phyloP scores from a whole-genome alignment of 768 basidiomycete genomes.

The Lentinula edodes region DNA sequence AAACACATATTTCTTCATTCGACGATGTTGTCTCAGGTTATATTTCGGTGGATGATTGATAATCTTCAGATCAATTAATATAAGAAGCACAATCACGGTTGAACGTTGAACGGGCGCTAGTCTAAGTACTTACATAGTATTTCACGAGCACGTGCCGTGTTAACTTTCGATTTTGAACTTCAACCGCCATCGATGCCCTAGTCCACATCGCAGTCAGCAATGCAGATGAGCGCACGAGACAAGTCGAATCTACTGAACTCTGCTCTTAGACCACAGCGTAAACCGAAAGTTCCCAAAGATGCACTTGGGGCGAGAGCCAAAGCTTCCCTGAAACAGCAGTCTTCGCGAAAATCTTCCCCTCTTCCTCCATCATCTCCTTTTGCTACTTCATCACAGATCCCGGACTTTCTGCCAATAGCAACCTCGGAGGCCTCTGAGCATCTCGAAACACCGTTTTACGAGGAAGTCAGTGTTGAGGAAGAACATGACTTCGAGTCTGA shows the following conservation, averaged over 20 bases:
- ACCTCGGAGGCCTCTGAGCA: neutral
- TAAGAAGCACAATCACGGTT: too few species aligned
- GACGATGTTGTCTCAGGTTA: too few species aligned
- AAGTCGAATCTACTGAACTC: too few species aligned
- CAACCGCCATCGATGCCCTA: too few species aligned
- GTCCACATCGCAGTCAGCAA: neutral
- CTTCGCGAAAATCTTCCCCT: slow-evolving; percentile 14
- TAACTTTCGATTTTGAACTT: too few species aligned
- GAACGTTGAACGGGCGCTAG: too few species aligned
- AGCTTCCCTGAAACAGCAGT: neutral
- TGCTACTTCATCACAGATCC: slow-evolving; percentile 15
- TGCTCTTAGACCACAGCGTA: neutral
- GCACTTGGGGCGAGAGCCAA: neutral
- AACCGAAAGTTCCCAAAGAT: neutral
- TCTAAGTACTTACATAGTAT: too few species aligned
- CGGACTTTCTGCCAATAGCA: neutral
- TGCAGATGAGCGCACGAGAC: neutral
- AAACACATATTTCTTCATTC: slow-evolving; percentile 13
- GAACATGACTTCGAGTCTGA: slow-evolving; percentile 5
- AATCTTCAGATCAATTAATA: too few species aligned
- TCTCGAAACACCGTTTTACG: neutral
- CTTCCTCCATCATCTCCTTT: slow-evolving; percentile 29
- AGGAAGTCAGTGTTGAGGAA: neutral
- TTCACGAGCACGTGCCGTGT: too few species aligned
- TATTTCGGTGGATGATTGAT: too few species aligned